Base-by-base conservation (phyloP, 129 eudicot species). In the sunflower (Helianthus annuus) region DNA sequence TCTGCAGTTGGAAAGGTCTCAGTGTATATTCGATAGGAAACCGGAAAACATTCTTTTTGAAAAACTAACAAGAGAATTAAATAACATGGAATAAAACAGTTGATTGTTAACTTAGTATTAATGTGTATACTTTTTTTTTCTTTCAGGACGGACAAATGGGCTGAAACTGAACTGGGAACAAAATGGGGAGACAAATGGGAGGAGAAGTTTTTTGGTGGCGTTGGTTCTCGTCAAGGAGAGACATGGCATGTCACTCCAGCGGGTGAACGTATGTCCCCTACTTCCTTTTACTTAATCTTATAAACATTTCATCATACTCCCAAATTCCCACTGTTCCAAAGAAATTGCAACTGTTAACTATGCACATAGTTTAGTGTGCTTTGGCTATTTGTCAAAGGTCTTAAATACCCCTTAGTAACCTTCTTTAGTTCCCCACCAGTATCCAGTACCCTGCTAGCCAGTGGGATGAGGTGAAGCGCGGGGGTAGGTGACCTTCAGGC, bases 101-200 rank as follows among this genome's bases (percentile, higher is more conserved):
- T 17, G 39, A 69, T 46, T 49, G 71, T 14, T 12, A 13, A 74
- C 55, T 53, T 66, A 17, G 17, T 70, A 36, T 39, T 77, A 57
- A 3, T 66, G 17, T 44, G 4, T 12, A 42, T 42, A 6, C 4
- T 39, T 29, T 54, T 66, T 73, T 19, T 24, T 19, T n/a, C 58
- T 76, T 49, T 36, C 87, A 89, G 96, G 98, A 92, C 95, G 75
- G 98, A 92, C 62, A 92, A 92, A 72, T 92, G 98, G 98, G 98
- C 96, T 19, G 92, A 89, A 85, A 87, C 95, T 29, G 90, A 92
- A 80, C 65, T 89, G 32, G 95, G 98, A 66, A 87, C 96, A 3
- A 89, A 85, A 83, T 92, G 98, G 95, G 95, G 98, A 79, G 96
- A 85, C 73, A 91, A 91, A 77, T 91, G 97, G 97, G 97, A 91